Base-by-base conservation (phyloP, 371 early-diverging fungal species). In the Smittium mucronatum region DNA sequence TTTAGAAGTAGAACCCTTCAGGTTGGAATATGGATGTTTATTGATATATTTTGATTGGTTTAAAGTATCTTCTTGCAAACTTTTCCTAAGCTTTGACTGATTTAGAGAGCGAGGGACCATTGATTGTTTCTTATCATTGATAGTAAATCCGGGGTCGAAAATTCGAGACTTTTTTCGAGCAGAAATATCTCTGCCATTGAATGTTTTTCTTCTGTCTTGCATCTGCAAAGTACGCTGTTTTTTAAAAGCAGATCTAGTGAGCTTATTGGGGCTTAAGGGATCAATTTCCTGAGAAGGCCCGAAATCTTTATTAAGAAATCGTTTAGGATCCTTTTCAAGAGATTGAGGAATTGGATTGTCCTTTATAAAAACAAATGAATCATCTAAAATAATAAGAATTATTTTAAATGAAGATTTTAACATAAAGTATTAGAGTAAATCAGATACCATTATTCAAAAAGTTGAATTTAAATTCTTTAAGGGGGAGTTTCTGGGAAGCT, bases 171-270 rank as follows among this genome's bases (percentile, higher is more conserved):
- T 47, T 47, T 47, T 47, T 47, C 47, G 5, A 11, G 5, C 11
- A 21, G 47, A 47, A 11, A 47, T 11, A 47, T 47, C 47, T 47
- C 47, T 47, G 5, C 47, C 47, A 21, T 47, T 47, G 47, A 47
- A 47, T 47, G 47, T 47, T 47, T 47, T 47, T 47, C 47, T 47
- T 47, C 47, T 47, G 47, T 47, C 47, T 47, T 47, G 47, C 47
- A 47, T 11, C 21, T 47, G 47, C 21, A 21, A 5, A 11, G 47
- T 47, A 5, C 21, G 5, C 21, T 47, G 5, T 47, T 21, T 47
- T 21, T 47, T 47, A 11, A 21, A 11, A 11, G 47, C 47, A 21
- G 47, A 47, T 47, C 21, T 47, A 11, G 47, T 11, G 5, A 47
- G 5, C 21, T 47, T 47, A 47, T 47, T 47, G n/a, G n/a, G n/a